Evolutionary conservation across 306 rosid species (phyloP).

Genomic region (Lathyrus aphaca): DNA sequence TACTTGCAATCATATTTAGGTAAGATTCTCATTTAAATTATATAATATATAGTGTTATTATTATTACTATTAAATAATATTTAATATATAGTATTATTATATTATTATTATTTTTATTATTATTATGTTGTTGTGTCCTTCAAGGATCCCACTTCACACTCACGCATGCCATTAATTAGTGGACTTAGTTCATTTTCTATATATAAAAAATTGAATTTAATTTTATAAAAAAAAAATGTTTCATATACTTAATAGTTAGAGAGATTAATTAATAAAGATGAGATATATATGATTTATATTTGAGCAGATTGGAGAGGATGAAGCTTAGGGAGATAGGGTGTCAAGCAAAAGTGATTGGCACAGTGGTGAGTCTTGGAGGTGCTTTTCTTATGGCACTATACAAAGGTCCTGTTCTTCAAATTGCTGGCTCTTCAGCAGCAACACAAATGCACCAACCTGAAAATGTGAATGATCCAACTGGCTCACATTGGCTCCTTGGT

Average conservation of each 20-base stretch:
- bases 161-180: not conserved
- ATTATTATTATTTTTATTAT: too few relatives aligned
- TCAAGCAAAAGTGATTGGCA: constrained; percentile 71
- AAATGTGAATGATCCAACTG: constrained; percentile 45
- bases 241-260: not conserved
- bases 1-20: constrained; percentile 44
- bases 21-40: constrained; percentile 8
- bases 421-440: constrained; percentile 25
- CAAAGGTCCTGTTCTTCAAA: constrained; percentile 63
- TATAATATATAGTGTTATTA: not conserved
- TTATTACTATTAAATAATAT: not conserved
- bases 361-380: constrained; percentile 63
- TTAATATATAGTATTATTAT: too few relatives aligned
- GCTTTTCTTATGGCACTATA: constrained; percentile 78
- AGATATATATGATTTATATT: not conserved
- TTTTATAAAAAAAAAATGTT: too few relatives aligned
- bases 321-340: constrained; percentile 53
- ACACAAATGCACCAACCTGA: constrained; percentile 17
- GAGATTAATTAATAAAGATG: not conserved
- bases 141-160: constrained; percentile 38
- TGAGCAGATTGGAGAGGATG: constrained; percentile 55
- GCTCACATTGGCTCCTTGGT: constrained; percentile 53
- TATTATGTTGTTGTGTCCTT: constrained; percentile 31
- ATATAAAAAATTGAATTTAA: too few relatives aligned
- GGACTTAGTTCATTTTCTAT: not conserved